Evolutionary conservation across 2,329 filamentous ascomycete species (phyloP).

Genomic region (Aspergillus ustus): DNA sequence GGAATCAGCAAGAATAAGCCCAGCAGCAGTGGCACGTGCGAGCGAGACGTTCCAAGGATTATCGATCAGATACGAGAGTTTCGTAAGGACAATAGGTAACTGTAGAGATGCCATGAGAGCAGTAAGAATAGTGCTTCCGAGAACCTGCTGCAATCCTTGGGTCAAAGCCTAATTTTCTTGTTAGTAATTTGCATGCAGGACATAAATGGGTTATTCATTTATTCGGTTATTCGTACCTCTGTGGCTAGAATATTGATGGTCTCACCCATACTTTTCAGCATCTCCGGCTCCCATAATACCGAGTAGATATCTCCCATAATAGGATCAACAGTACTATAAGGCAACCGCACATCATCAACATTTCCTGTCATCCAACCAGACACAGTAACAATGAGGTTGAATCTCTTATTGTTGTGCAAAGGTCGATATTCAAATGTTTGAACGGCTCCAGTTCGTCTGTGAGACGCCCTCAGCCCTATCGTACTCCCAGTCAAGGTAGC

Average conservation of each 20-base stretch:
- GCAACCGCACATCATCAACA: constrained; percentile 91
- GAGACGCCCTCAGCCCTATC: constrained; percentile 84
- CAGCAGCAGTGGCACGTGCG: constrained; percentile 83
- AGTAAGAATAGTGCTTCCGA: constrained; percentile 86
- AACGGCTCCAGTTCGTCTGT: constrained; percentile 85
- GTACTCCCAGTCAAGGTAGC: constrained; percentile 85
- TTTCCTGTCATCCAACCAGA: constrained; percentile 99
- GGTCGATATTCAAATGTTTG: constrained; percentile 97
- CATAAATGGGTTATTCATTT: not conserved
- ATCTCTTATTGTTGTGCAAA: constrained; percentile 95
- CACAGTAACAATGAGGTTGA: constrained; percentile 93
- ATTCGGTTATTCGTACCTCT: constrained; percentile 62
- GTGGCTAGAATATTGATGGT: constrained; percentile 98
- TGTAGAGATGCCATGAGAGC: constrained; percentile 91
- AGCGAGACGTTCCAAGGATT: constrained; percentile 98
- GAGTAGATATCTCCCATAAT: constrained; percentile 99
- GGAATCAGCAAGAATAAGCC: constrained; percentile 91
- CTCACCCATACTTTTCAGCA: constrained; percentile 96
- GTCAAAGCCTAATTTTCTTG: constrained; percentile 72
- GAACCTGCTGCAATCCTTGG: constrained; percentile 91
- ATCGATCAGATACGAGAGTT: constrained; percentile 94
- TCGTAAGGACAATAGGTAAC: constrained; percentile 88
- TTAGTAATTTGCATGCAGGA: constrained; percentile 29
- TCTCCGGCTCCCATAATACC: constrained; percentile 95
- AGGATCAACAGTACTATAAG: constrained; percentile 94